phyloP scores from a whole-genome alignment of 129 eudicot species.

The Daucus carota region DNA sequence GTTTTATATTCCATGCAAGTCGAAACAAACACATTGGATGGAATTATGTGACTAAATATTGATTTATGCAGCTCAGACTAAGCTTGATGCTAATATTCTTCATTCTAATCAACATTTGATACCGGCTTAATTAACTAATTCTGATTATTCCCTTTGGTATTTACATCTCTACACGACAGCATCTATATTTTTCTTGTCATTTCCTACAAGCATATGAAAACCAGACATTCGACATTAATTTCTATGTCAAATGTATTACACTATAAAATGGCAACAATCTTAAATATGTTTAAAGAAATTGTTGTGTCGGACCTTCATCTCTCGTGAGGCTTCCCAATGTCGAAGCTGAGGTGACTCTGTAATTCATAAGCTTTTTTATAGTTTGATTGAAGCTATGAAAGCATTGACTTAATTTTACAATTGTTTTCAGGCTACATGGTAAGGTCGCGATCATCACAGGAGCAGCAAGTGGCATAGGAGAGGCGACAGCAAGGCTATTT shows the following conservation, averaged over 20 bases:
- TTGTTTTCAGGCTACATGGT: conserved; percentile 43
- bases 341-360: conserved; percentile 3
- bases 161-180: not conserved
- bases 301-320: not conserved
- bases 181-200: not conserved
- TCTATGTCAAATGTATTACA: not conserved
- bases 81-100: too few species aligned
- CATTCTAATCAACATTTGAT: not conserved
- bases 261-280: not conserved
- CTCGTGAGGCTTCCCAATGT: not conserved
- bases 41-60: not conserved
- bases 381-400: not conserved
- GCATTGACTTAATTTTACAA: not conserved
- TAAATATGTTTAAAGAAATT: not conserved
- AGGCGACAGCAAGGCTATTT: conserved; percentile 47
- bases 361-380: not conserved
- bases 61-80: too few species aligned
- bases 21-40: not conserved
- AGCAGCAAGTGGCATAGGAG: conserved; percentile 85
- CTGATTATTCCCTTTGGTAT: not conserved
- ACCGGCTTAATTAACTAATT: not conserved
- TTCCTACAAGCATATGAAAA: not conserved
- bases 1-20: not conserved
- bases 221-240: not conserved
- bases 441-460: conserved; percentile 81